Evolutionary conservation across 2,329 filamentous ascomycete species (phyloP).

Genomic region (Beauveria scarabaeidicola): DNA sequence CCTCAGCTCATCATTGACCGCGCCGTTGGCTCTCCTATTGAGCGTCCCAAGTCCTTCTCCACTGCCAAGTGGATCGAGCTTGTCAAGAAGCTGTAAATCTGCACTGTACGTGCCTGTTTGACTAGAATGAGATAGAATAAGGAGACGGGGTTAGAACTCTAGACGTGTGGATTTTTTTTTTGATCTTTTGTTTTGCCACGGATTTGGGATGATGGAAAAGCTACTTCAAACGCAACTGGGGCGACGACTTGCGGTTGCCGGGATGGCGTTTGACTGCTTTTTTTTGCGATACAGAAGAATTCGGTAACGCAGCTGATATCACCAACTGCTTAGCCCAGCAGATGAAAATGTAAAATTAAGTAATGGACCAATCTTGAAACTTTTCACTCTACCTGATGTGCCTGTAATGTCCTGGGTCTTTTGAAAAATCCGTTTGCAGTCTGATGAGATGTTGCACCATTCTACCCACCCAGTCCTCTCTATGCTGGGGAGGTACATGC

Average conservation of each 20-base stretch:
- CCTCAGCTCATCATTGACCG: conserved; percentile 99
- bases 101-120: not conserved
- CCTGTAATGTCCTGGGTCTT: no score
- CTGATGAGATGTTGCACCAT: no score
- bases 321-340: not conserved
- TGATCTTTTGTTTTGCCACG: conserved; percentile 8
- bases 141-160: conserved; percentile 4
- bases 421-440: no score
- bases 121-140: conserved; percentile 1
- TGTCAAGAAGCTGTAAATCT: conserved; percentile 76
- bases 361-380: conserved; percentile 4
- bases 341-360: conserved; percentile 10
- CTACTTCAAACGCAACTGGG: conserved; percentile 1
- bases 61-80: conserved; percentile 96
- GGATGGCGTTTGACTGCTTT: conserved; percentile 11
- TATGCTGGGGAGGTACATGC: no score
- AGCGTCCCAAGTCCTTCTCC: conserved; percentile 98
- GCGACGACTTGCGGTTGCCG: conserved; percentile 6
- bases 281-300: not conserved
- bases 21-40: conserved; percentile 90
- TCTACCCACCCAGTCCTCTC: no score
- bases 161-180: conserved; percentile 5
- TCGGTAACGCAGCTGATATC: not conserved
- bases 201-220: conserved; percentile 8
- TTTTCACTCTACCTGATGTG: not conserved